Percentiles rank a stretch among this genome's conserved stretches.
Conservation (phyloP, 495 filamentous ascomycete genomes). For the Trichoderma asperelloides region DNA sequence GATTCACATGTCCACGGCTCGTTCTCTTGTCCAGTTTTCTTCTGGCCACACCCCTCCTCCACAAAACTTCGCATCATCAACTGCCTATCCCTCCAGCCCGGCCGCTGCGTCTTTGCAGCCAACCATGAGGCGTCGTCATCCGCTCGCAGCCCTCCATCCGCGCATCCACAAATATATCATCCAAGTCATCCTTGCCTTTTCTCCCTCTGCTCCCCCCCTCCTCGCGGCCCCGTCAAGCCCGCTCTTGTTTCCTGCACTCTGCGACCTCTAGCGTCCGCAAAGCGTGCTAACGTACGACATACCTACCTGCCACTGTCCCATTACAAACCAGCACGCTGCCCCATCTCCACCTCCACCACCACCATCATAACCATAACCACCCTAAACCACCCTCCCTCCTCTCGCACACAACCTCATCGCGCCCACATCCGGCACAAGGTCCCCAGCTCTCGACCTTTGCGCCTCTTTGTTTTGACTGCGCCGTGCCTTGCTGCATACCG, state of each 20-base stretch:
- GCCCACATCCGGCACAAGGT: constrained; percentile 8
- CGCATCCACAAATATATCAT: not conserved
- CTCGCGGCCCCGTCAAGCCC: constrained; percentile 2
- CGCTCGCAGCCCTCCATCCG: constrained; percentile 4
- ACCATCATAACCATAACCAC: constrained; percentile 15
- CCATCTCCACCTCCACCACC: constrained; percentile 8
- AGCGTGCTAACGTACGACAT: constrained; percentile 8
- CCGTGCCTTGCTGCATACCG: not conserved
- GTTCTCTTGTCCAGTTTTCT: no score
- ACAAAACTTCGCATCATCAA: not conserved
- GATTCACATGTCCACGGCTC: no score
- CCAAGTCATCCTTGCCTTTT: not conserved
- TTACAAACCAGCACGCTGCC: constrained; percentile 10
- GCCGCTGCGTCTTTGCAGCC: constrained; percentile 7
- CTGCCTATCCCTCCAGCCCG: not conserved
- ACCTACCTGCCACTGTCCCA: constrained; percentile 13
- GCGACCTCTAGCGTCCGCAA: constrained; percentile 2
- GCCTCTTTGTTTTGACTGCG: not conserved
- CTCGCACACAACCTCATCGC: constrained; percentile 8
- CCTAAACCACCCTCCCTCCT: constrained; percentile 8
- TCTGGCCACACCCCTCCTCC: not conserved
- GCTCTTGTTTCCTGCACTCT: not conserved
- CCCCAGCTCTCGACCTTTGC: not conserved
- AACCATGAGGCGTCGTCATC: constrained; percentile 3
- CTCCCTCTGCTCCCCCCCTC: not conserved